Percentiles rank a stretch among this genome's conserved stretches.
These are phyloP conservation scores for Linum usitatissimum DNA, from an alignment of 345 rosid genomes.

Conservation along the genomic window DNA sequence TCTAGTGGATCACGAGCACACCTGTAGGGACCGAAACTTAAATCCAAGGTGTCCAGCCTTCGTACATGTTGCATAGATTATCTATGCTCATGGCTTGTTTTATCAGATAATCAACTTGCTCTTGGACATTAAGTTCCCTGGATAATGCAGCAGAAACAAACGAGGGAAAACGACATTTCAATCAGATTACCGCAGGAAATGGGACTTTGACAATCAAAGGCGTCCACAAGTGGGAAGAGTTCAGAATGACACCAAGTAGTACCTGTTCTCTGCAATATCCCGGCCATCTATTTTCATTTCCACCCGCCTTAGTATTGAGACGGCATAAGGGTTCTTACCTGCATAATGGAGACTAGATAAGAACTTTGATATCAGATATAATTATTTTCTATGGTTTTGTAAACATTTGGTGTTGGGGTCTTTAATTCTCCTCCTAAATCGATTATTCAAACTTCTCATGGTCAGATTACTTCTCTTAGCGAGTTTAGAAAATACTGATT, in stretches of 20 bases:
- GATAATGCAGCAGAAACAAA: neutral
- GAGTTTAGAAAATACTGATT: neutral
- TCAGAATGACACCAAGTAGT: neutral
- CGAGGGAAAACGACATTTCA: conserved; percentile 2
- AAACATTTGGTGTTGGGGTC: too few species aligned
- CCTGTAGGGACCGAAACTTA: conserved; percentile 20
- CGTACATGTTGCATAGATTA: conserved; percentile 96
- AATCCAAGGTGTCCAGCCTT: conserved; percentile 99
- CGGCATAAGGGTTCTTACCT: conserved; percentile 84
- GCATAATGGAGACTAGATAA: neutral
- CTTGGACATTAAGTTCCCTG: conserved; percentile 59
- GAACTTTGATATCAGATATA: neutral
- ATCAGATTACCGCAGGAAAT: neutral
- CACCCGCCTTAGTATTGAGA: conserved; percentile 61
- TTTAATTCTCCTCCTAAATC: neutral
- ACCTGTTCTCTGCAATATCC: conserved; percentile 60
- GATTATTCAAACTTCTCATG: neutral
- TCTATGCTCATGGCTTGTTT: conserved; percentile 77
- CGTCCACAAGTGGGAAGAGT: neutral
- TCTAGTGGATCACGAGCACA: too few species aligned
- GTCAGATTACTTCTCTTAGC: neutral
- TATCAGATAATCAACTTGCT: conserved; percentile 81
- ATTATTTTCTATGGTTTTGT: neutral
- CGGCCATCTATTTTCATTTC: conserved; percentile 83
- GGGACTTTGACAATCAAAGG: neutral